A percentile compares a stretch with the other conserved stretches of the same genome.
Evolutionary conservation across 108 stramenopile species (phyloP).

Genomic region (Parietichytrium sp.): DNA sequence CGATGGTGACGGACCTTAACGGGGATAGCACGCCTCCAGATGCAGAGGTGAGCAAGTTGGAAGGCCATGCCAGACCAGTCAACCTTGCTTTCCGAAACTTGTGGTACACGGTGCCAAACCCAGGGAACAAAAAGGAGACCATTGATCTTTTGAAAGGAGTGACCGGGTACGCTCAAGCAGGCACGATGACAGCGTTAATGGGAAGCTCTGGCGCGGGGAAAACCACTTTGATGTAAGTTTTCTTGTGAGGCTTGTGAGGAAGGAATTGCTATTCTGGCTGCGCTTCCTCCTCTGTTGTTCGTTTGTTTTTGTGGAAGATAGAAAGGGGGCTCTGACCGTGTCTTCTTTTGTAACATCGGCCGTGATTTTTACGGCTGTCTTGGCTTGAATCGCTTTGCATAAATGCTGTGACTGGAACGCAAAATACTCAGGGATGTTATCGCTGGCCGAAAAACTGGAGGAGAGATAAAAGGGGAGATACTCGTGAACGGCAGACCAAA

Average conservation of each 20-base stretch:
- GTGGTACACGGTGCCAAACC: background rate
- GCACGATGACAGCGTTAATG: constrained; percentile 20
- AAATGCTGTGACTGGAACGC: too few relatives aligned
- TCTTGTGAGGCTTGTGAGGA: too few relatives aligned
- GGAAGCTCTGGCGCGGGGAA: constrained; percentile 31
- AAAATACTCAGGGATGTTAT: constrained; percentile 75
- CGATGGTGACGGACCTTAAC: background rate
- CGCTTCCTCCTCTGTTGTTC: too few relatives aligned
- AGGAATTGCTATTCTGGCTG: too few relatives aligned
- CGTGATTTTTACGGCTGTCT: too few relatives aligned
- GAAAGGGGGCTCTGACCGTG: too few relatives aligned
- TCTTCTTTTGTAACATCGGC: too few relatives aligned
- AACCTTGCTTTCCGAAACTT: background rate
- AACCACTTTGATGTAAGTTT: constrained; percentile 24
- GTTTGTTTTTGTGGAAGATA: too few relatives aligned
- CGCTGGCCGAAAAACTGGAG: constrained; percentile 66
- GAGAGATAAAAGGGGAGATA: background rate
- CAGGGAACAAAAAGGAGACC: background rate
- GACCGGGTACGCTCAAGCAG: background rate
- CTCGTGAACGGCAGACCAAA: constrained; percentile 27
- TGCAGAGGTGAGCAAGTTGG: background rate
- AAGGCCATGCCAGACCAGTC: background rate
- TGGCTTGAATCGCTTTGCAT: too few relatives aligned
- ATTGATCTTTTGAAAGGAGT: constrained; percentile 1
- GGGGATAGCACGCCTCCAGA: background rate